phyloP scores from a whole-genome alignment of 1,284 basidiomycete species.

The Boletus smithii region DNA sequence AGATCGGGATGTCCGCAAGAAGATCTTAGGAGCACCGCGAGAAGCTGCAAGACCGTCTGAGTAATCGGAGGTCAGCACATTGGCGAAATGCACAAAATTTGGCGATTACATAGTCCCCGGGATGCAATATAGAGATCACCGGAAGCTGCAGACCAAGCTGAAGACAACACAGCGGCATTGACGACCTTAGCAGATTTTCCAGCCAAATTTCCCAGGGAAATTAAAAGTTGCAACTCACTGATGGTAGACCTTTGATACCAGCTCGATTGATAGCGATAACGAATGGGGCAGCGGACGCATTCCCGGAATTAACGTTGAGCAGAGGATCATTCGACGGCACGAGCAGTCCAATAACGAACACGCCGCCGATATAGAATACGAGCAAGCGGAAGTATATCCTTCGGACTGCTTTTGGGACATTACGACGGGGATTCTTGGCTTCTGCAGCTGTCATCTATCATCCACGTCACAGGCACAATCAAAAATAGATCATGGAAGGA shows the following conservation, averaged over 20 bases:
- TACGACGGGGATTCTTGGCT: slow-evolving; percentile 29
- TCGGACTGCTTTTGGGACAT: slow-evolving; percentile 41
- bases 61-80: not conserved
- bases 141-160: slow-evolving; percentile 50
- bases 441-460: slow-evolving; percentile 48
- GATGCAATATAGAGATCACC: slow-evolving; percentile 18
- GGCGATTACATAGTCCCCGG: slow-evolving; percentile 9
- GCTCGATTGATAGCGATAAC: slow-evolving; percentile 47
- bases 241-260: slow-evolving; percentile 47
- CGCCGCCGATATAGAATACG: slow-evolving; percentile 46
- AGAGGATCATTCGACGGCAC: slow-evolving; percentile 44
- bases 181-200: slow-evolving; percentile 53
- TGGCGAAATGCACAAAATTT: not conserved
- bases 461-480: too few species aligned
- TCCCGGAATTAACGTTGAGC: slow-evolving; percentile 33
- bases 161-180: slow-evolving; percentile 44
- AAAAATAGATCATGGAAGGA: too few species aligned
- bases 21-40: slow-evolving; percentile 57
- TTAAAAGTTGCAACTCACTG: slow-evolving; percentile 26
- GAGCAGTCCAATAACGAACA: slow-evolving; percentile 48
- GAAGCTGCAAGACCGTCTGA: slow-evolving; percentile 54
- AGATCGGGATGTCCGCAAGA: slow-evolving; percentile 46
- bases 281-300: slow-evolving; percentile 45
- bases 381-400: slow-evolving; percentile 51
- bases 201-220: not conserved